A percentile compares a stretch with the other conserved stretches of the same genome.
Conservation (phyloP, 305 asterid genomes). For the Petunia hybrid region DNA sequence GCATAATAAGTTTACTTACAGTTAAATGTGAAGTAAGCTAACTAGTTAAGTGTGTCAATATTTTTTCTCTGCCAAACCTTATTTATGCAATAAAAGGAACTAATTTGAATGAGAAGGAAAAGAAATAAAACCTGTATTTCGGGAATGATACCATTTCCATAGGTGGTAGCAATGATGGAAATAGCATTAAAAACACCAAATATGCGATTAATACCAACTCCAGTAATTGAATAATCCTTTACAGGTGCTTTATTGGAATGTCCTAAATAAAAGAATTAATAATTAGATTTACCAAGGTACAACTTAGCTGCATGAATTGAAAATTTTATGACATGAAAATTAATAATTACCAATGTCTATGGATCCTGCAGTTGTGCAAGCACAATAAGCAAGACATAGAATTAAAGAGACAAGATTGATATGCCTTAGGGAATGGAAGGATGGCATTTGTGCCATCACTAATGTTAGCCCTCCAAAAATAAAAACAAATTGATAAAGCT, state of each 20-base stretch:
- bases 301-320: too few relatives aligned
- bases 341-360: slow-evolving; percentile 53
- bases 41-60: too few relatives aligned
- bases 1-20: too few relatives aligned
- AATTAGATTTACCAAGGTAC: too few relatives aligned
- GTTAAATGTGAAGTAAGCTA: too few relatives aligned
- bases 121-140: slow-evolving; percentile 60
- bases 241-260: slow-evolving; percentile 52
- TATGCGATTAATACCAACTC: slow-evolving; percentile 43
- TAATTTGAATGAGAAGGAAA: too few relatives aligned
- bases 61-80: too few relatives aligned
- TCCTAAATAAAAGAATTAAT: slow-evolving; percentile 42
- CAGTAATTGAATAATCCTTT: slow-evolving; percentile 50
- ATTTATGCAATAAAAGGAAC: too few relatives aligned
- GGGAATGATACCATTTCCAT: slow-evolving; percentile 75
- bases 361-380: slow-evolving; percentile 60
- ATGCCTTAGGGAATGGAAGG: slow-evolving; percentile 78
- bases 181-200: slow-evolving; percentile 66
- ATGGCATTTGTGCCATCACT: slow-evolving; percentile 79
- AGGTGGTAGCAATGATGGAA: slow-evolving; percentile 64
- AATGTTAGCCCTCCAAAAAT: slow-evolving; percentile 61
- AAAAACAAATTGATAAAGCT: slow-evolving; percentile 60
- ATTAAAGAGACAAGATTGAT: slow-evolving; percentile 64
- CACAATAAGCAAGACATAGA: slow-evolving; percentile 61
- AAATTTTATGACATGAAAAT: too few relatives aligned